Percentiles rank a stretch among this genome's conserved stretches.
Conservation (phyloP, 176 grass and related monocot genomes). For the Eragrostis curvula region DNA sequence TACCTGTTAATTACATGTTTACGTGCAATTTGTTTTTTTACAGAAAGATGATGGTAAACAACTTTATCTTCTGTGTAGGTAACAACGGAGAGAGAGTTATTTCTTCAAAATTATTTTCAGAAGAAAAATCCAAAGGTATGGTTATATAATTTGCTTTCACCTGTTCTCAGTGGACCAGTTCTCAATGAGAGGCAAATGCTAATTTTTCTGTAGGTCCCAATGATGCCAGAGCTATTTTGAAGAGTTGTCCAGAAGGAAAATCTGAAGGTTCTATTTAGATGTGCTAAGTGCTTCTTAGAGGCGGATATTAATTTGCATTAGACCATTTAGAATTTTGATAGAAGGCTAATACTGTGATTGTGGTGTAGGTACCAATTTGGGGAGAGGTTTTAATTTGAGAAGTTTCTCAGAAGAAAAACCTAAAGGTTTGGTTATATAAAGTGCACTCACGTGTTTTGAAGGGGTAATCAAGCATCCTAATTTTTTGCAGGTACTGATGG, state of each 20-base stretch:
- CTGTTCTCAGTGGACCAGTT: background rate
- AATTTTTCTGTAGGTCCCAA: background rate
- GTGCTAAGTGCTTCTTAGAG: no score
- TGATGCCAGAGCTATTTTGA: background rate
- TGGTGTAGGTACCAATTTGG: background rate
- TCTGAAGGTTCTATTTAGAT: conserved; percentile 9
- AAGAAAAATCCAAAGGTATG: conserved; percentile 40
- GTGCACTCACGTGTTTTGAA: background rate
- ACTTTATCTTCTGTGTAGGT: conserved; percentile 2
- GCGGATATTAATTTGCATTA: no score
- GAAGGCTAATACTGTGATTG: no score
- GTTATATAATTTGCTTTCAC: conserved; percentile 1
- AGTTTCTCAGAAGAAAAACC: conserved; percentile 21
- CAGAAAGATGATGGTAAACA: background rate
- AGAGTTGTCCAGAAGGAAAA: conserved; percentile 36
- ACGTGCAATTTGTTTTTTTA: background rate
- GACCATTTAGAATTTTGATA: no score
- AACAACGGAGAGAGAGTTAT: background rate
- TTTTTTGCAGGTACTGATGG: conserved; percentile 15
- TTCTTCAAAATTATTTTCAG: conserved; percentile 19
- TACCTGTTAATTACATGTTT: conserved; percentile 13
- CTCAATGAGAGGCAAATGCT: background rate
- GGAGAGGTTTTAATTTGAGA: conserved; percentile 6
- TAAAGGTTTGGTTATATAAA: conserved; percentile 31
- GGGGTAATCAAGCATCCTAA: background rate